Conservation (phyloP, 2,329 filamentous ascomycete species). For the Exophiala bonariae region DNA sequence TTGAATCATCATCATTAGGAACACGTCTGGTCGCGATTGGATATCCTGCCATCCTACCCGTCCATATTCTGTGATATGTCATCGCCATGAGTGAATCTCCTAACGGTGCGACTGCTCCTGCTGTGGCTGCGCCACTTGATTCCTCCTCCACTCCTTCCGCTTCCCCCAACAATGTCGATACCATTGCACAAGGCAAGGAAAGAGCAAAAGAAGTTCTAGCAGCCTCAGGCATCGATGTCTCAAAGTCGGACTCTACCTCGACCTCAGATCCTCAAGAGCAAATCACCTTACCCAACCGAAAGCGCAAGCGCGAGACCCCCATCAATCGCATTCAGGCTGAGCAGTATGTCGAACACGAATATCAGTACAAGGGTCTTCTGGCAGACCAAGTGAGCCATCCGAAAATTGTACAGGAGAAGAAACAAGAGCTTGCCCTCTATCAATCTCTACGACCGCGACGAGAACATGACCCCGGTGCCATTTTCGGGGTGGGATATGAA, state of each 20-base stretch:
- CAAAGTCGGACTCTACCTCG: conserved; percentile 32
- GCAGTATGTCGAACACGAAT: conserved; percentile 65
- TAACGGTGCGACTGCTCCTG: conserved; percentile 21
- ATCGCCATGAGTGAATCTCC: conserved; percentile 22
- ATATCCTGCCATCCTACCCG: neutral
- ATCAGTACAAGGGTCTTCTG: conserved; percentile 57
- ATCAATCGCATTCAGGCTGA: conserved; percentile 55
- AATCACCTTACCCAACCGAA: conserved; percentile 31
- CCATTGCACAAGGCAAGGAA: conserved; percentile 60
- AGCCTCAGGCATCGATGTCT: conserved; percentile 44
- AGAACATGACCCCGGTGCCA: conserved; percentile 55
- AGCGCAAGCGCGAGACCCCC: conserved; percentile 49
- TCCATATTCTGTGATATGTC: conserved; percentile 16
- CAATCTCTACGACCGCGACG: conserved; percentile 61
- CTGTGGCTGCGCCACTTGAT: conserved; percentile 19
- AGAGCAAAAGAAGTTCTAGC: conserved; percentile 60
- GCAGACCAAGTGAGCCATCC: conserved; percentile 55
- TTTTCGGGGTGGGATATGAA: conserved; percentile 74
- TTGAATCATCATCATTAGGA: conserved; percentile 16
- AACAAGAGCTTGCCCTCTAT: conserved; percentile 70
- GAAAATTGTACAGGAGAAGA: conserved; percentile 62
- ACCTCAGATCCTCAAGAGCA: conserved; percentile 32
- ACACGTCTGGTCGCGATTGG: conserved; percentile 15
- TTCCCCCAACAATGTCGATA: conserved; percentile 33
- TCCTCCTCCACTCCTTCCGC: conserved; percentile 6